A percentile compares a stretch with the other conserved stretches of the same genome.
phyloP scores from a whole-genome alignment of 139 green algal species.

The Ostreobium quekettii region DNA sequence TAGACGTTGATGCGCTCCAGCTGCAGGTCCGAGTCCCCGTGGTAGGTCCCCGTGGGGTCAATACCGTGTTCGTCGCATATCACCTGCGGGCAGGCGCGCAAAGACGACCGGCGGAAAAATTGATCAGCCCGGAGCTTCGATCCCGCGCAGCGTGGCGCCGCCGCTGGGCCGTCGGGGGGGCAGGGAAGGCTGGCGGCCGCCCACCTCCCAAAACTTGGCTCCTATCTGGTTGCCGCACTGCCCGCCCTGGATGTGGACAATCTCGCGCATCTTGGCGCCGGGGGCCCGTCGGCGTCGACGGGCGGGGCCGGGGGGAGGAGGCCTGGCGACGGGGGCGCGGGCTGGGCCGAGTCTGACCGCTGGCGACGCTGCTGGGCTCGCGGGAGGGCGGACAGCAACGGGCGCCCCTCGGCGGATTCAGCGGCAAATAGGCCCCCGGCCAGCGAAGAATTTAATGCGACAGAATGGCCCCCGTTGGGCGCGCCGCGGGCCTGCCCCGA shows the following conservation, averaged over 20 bases:
- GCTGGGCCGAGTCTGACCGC: too few species aligned
- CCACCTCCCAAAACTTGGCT: slow-evolving; percentile 71
- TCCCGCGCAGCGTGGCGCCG: not conserved
- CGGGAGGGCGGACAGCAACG: too few species aligned
- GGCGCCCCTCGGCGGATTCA: too few species aligned
- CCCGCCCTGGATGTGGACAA: slow-evolving; percentile 71
- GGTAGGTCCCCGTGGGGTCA: slow-evolving; percentile 88
- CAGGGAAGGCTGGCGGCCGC: not conserved
- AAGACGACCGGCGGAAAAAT: not conserved
- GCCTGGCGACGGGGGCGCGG: too few species aligned
- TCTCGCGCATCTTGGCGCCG: slow-evolving; percentile 61
- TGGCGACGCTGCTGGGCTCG: too few species aligned
- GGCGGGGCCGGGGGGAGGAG: not conserved
- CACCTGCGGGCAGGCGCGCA: slow-evolving; percentile 35
- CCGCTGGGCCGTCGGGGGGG: not conserved
- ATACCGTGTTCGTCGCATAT: slow-evolving; percentile 83
- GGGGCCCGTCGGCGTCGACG: not conserved
- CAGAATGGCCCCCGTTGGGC: too few species aligned
- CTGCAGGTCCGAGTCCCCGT: slow-evolving; percentile 93
- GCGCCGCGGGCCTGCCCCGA: too few species aligned
- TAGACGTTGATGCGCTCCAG: slow-evolving; percentile 99
- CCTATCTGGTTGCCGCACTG: slow-evolving; percentile 88
- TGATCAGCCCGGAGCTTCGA: not conserved
- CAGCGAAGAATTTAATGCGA: too few species aligned
- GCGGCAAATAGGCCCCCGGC: too few species aligned